phyloP scores from a whole-genome alignment of 2,329 filamentous ascomycete genomes.

The Apiospora kogelbergensis region DNA sequence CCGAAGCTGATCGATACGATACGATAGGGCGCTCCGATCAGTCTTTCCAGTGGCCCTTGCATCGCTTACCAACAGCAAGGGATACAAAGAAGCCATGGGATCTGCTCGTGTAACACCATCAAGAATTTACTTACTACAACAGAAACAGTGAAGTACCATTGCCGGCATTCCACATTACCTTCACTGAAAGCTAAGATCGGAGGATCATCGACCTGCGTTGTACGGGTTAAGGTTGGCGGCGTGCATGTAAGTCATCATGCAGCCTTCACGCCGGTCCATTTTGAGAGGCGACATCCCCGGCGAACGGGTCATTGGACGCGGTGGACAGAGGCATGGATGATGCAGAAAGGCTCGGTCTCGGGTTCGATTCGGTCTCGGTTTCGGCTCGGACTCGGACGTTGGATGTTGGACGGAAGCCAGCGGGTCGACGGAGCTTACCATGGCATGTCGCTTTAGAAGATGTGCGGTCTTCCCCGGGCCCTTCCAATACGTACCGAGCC shows the following conservation, averaged over 20 bases:
- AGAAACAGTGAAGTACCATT: neutral
- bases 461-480: neutral
- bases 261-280: neutral
- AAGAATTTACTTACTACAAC: neutral
- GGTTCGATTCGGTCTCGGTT: too few species aligned
- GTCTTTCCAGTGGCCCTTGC: neutral
- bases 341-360: neutral
- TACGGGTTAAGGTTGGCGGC: neutral
- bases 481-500: neutral
- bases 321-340: neutral
- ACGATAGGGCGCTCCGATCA: neutral
- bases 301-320: neutral
- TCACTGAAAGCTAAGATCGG: neutral
- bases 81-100: neutral
- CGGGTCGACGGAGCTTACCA: neutral
- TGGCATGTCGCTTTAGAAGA: neutral
- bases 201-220: neutral
- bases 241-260: neutral
- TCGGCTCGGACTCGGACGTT: neutral
- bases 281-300: neutral
- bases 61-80: neutral
- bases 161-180: neutral
- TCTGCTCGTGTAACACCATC: neutral
- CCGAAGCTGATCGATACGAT: neutral
- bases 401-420: neutral